Evolutionary conservation across 441 rosid genomes (phyloP).

Genomic region (Gossypium laxum): DNA sequence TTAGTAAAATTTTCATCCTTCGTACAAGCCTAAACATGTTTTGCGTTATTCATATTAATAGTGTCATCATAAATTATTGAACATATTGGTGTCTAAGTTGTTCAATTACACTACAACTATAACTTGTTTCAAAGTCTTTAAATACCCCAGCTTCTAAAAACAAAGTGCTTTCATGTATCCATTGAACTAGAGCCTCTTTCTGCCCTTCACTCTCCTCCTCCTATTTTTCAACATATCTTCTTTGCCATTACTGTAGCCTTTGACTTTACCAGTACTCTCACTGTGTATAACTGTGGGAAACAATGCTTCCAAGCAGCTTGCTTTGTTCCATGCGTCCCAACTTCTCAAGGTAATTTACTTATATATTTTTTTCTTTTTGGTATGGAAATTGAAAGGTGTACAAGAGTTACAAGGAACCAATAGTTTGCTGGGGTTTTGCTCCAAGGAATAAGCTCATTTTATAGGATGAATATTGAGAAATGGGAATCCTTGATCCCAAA

Average conservation of each 20-base stretch:
- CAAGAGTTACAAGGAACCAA: too few relatives aligned
- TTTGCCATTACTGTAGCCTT: background rate
- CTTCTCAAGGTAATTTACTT: constrained; percentile 32
- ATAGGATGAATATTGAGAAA: background rate
- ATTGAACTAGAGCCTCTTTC: background rate
- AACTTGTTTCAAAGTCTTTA: background rate
- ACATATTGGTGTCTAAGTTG: background rate
- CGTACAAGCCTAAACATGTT: too few relatives aligned
- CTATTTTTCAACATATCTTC: background rate
- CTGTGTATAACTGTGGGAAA: background rate
- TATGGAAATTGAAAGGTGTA: too few relatives aligned
- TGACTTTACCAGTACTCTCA: background rate
- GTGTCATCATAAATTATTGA: background rate
- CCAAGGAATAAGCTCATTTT: background rate
- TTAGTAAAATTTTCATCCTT: too few relatives aligned
- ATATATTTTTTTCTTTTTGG: too few relatives aligned
- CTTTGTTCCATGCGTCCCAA: constrained; percentile 46
- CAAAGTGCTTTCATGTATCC: background rate
- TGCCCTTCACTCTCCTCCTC: background rate
- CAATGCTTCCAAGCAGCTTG: constrained; percentile 48
- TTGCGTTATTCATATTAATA: background rate
- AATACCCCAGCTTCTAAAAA: background rate
- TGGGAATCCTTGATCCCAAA: background rate
- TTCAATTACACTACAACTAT: background rate
- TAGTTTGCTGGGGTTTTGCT: too few relatives aligned